phyloP scores from a whole-genome alignment of 1,284 basidiomycete species.

The Cutaneotrichosporon mucoides region DNA sequence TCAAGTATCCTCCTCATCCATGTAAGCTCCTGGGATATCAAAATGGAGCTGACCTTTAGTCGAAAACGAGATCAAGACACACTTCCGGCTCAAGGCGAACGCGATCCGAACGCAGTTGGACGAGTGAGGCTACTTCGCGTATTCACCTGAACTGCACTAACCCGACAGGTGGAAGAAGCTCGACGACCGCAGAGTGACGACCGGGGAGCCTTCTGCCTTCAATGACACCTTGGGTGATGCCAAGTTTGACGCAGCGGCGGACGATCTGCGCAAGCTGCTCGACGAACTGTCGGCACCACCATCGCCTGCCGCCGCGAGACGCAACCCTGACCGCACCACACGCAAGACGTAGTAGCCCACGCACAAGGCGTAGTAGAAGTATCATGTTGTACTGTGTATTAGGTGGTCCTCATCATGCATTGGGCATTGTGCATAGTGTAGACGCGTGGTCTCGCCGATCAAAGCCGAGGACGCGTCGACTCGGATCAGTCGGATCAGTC shows the following conservation, averaged over 20 bases:
- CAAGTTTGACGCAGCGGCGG: constrained; percentile 23
- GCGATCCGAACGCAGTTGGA: constrained; percentile 70
- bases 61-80: constrained; percentile 74
- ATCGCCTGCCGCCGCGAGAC: not conserved
- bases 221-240: too few relatives aligned
- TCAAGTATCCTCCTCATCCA: constrained; percentile 64
- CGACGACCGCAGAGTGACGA: constrained; percentile 26
- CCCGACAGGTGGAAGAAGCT: constrained; percentile 18
- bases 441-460: not conserved
- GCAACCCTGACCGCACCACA: not conserved
- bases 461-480: not conserved
- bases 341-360: not conserved
- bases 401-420: not conserved
- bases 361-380: not conserved
- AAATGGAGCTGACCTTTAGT: constrained; percentile 58
- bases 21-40: constrained; percentile 25
- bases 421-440: not conserved
- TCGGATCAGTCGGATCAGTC: too few relatives aligned
- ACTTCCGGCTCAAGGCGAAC: constrained; percentile 78
- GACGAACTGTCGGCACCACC: constrained; percentile 20
- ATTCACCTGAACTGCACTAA: too few relatives aligned
- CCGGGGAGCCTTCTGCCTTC: not conserved
- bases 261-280: constrained; percentile 21
- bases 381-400: constrained; percentile 4
- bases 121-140: constrained; percentile 47